Percentiles rank a stretch among this genome's conserved stretches.
Evolutionary conservation across 2,329 filamentous ascomycete species (phyloP).

Genomic region (Sporothrix mexicana): DNA sequence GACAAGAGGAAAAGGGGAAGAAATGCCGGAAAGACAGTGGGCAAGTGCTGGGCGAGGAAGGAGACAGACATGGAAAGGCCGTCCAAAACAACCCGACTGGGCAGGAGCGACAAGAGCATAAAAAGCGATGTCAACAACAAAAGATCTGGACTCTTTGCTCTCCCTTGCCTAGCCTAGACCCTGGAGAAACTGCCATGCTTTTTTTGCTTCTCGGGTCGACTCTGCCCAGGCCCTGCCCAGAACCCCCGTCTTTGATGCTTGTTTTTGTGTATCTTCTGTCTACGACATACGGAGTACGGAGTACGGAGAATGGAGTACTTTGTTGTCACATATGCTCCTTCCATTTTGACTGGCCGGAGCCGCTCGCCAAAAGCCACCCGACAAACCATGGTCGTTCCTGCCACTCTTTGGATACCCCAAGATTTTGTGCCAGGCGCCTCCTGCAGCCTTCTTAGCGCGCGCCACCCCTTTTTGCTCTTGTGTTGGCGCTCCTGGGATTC

Average conservation of each 20-base stretch:
- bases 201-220: constrained; percentile 1
- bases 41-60: neutral
- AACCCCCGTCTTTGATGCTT: constrained; percentile 2
- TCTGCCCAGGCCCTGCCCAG: constrained; percentile 17
- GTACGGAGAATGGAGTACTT: neutral
- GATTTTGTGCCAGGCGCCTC: neutral
- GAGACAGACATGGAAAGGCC: neutral
- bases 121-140: neutral
- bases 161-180: constrained; percentile 3
- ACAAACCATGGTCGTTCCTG: constrained; percentile 7
- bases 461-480: constrained; percentile 20
- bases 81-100: neutral
- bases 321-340: neutral
- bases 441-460: constrained; percentile 29
- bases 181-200: constrained; percentile 23
- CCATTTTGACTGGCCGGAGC: constrained; percentile 15
- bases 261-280: constrained; percentile 3
- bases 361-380: neutral
- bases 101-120: neutral
- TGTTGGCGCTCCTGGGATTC: neutral
- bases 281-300: neutral
- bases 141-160: neutral
- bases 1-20: constrained; percentile 3
- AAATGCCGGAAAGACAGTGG: neutral
- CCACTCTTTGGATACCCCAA: constrained; percentile 8